These are phyloP conservation scores for Chrysosphaeria jannelii DNA, from an alignment of 2,329 filamentous ascomycete genomes.

Conservation along the genomic window DNA sequence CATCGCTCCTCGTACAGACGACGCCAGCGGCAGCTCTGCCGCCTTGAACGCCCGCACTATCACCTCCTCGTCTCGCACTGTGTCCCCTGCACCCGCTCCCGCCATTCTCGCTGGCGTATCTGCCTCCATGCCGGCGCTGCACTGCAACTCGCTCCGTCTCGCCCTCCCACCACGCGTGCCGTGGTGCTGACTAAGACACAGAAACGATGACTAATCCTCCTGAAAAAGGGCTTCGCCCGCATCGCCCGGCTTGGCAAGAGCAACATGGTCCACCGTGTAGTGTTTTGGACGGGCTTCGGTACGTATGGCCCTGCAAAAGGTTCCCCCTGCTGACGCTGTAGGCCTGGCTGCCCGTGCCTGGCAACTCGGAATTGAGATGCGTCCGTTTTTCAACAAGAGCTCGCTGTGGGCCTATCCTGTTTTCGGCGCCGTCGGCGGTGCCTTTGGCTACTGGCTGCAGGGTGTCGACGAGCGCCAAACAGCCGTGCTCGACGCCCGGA, in stretches of 20 bases:
- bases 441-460: constrained; percentile 92
- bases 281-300: constrained; percentile 88
- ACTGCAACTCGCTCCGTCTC: neutral
- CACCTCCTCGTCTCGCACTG: neutral
- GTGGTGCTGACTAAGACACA: constrained; percentile 1
- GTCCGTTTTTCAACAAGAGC: constrained; percentile 61
- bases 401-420: constrained; percentile 78
- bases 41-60: constrained; percentile 22
- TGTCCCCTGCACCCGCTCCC: neutral
- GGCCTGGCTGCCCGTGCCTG: constrained; percentile 77
- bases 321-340: constrained; percentile 10
- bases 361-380: constrained; percentile 97
- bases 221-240: too few species aligned
- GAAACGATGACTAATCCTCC: too few species aligned
- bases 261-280: constrained; percentile 30
- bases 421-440: constrained; percentile 59
- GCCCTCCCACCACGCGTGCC: neutral
- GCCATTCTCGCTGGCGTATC: neutral
- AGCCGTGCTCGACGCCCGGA: constrained; percentile 46
- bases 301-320: constrained; percentile 10
- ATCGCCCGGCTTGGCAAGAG: too few species aligned
- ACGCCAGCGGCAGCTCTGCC: constrained; percentile 43
- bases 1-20: constrained; percentile 41
- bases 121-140: neutral
- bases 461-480: constrained; percentile 65